A percentile compares a stretch with the other conserved stretches of the same genome.
phyloP scores from a whole-genome alignment of 106 monocot genomes.

The Allium fistulosum region DNA sequence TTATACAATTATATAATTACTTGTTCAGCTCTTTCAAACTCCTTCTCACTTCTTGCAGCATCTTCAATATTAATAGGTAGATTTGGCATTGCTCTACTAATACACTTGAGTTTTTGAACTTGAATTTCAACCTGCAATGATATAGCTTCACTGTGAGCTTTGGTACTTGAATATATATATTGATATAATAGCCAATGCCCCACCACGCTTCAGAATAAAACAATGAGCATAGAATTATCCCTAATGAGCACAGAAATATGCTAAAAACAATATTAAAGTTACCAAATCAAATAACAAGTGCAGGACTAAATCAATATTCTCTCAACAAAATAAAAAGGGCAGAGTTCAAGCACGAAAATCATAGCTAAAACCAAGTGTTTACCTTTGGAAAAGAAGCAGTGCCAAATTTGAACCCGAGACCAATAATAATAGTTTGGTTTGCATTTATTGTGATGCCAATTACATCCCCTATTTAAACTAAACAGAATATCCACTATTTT shows the following conservation, averaged over 20 bases:
- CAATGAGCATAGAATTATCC: not conserved
- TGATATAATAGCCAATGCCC: not conserved
- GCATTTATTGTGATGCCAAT: too few species aligned
- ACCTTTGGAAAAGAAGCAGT: too few species aligned
- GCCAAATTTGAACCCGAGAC: too few species aligned
- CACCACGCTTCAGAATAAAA: not conserved
- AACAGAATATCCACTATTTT: too few species aligned
- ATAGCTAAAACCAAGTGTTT: too few species aligned
- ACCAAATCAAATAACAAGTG: not conserved
- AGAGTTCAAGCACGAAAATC: too few species aligned
- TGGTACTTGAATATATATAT: too few species aligned
- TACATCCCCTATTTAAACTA: too few species aligned
- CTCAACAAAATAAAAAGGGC: not conserved
- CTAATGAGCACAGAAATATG: not conserved
- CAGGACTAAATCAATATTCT: not conserved
- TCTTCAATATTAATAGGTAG: constrained; percentile 90
- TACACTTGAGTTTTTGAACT: constrained; percentile 72
- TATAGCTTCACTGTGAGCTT: not conserved
- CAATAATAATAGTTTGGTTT: too few species aligned
- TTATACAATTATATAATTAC: constrained; percentile 16
- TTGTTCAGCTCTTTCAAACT: constrained; percentile 57
- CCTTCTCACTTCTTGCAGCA: constrained; percentile 76
- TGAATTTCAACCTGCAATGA: constrained; percentile 69
- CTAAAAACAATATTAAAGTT: not conserved
- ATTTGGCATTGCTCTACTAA: constrained; percentile 54